Evolutionary conservation across 2,329 filamentous ascomycete species (phyloP).

Genomic region (Ophiostoma australiae): DNA sequence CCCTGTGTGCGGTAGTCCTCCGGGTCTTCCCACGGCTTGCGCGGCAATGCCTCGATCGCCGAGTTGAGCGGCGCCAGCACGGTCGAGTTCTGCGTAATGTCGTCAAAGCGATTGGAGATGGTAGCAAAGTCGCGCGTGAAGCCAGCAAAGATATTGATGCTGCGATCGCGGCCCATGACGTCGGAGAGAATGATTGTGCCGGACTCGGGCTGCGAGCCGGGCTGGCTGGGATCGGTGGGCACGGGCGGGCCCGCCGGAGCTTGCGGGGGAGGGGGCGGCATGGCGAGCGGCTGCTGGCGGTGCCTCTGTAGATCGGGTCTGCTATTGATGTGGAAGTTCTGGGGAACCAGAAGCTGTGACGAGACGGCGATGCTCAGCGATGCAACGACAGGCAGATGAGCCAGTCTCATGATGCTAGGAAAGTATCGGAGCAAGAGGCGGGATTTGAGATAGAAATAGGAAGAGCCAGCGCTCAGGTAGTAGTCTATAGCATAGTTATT

Average conservation of each 20-base stretch:
- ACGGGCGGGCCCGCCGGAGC: constrained; percentile 27
- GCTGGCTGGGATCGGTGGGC: constrained; percentile 26
- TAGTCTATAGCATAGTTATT: neutral
- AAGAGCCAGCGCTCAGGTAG: neutral
- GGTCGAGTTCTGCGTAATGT: constrained; percentile 65
- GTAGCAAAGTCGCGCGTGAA: constrained; percentile 70
- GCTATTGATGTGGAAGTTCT: neutral
- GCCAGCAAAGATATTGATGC: constrained; percentile 78
- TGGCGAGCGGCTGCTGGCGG: constrained; percentile 20
- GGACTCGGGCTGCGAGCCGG: constrained; percentile 29
- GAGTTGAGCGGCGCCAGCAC: constrained; percentile 84
- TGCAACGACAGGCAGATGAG: constrained; percentile 19
- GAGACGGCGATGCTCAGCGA: constrained; percentile 25
- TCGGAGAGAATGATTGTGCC: constrained; percentile 69
- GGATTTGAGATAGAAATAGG: neutral
- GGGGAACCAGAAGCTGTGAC: constrained; percentile 25
- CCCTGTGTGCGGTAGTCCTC: constrained; percentile 66
- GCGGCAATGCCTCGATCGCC: constrained; percentile 68
- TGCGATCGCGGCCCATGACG: constrained; percentile 72
- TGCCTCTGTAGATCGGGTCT: neutral
- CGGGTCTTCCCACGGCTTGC: constrained; percentile 82
- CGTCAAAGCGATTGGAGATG: constrained; percentile 64
- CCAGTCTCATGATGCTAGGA: constrained; percentile 23
- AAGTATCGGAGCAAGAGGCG: neutral
- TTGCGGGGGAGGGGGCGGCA: constrained; percentile 30